A percentile compares a stretch with the other conserved stretches of the same genome.
Evolutionary conservation across 2,329 filamentous ascomycete species (phyloP).

Genomic region (Trichoderma hamatum): DNA sequence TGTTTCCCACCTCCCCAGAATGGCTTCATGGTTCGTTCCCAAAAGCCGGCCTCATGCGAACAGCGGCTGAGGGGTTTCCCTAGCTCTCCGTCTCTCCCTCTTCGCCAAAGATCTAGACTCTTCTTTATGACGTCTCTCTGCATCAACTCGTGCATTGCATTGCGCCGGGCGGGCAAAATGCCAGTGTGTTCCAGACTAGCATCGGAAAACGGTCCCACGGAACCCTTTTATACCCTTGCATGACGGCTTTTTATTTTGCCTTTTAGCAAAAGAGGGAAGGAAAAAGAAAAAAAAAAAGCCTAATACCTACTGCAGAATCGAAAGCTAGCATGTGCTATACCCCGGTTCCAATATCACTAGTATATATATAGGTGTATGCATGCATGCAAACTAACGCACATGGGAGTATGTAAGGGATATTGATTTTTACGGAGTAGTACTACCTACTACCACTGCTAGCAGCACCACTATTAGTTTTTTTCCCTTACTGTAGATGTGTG

Average conservation of each 20-base stretch:
- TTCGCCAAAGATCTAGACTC: neutral
- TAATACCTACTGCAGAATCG: neutral
- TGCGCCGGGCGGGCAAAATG: neutral
- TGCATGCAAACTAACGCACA: neutral
- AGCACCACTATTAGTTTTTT: neutral
- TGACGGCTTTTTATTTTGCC: neutral
- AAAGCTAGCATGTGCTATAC: neutral
- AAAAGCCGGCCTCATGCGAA: neutral
- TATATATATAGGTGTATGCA: too few species aligned
- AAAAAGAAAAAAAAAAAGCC: too few species aligned
- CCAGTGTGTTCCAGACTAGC: too few species aligned
- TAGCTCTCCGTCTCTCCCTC: neutral
- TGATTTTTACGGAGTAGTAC: neutral
- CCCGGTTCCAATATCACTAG: neutral
- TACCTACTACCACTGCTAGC: neutral
- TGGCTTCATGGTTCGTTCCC: neutral
- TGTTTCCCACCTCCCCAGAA: neutral
- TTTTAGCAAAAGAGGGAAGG: neutral
- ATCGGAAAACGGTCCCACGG: neutral
- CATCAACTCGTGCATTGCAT: neutral
- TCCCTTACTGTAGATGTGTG: neutral
- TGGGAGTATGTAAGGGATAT: neutral
- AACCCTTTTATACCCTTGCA: neutral
- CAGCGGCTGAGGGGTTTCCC: neutral
- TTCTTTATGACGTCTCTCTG: constrained; percentile 3